A percentile compares a stretch with the other conserved stretches of the same genome.
Evolutionary conservation across 2,329 filamentous ascomycete species (phyloP).

Genomic region (Diplocarpon mali): DNA sequence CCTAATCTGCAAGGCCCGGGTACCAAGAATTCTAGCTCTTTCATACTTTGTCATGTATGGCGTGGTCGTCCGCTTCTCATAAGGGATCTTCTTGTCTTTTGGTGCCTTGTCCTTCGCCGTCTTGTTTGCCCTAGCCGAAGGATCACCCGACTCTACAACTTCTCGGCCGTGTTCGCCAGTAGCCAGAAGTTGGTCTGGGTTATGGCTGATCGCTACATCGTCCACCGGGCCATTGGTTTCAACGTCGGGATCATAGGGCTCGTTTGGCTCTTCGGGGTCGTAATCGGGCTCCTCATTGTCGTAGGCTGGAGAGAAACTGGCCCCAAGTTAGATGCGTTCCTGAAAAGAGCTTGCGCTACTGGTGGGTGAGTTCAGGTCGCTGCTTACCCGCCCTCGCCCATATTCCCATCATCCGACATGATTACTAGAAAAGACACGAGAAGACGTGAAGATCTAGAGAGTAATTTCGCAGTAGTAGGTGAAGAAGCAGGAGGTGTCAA

Average conservation of each 20-base stretch:
- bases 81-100: slow-evolving; percentile 81
- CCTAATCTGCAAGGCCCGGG: slow-evolving; percentile 92
- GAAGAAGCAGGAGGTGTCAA: background rate
- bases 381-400: slow-evolving; percentile 12
- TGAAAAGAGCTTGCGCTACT: background rate
- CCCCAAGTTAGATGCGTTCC: background rate
- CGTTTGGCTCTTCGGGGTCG: slow-evolving; percentile 39
- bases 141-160: slow-evolving; percentile 35
- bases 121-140: slow-evolving; percentile 45
- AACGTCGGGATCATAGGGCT: slow-evolving; percentile 42
- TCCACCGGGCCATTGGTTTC: slow-evolving; percentile 41
- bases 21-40: slow-evolving; percentile 83
- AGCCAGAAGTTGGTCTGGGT: slow-evolving; percentile 35
- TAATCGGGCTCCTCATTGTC: slow-evolving; percentile 57
- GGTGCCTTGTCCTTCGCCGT: slow-evolving; percentile 44
- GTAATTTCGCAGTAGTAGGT: background rate
- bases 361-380: background rate
- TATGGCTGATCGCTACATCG: slow-evolving; percentile 43
- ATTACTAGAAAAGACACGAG: background rate
- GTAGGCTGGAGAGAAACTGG: slow-evolving; percentile 31
- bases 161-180: slow-evolving; percentile 35
- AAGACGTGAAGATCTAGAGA: background rate
- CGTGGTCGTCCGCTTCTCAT: slow-evolving; percentile 80
- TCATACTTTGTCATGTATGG: slow-evolving; percentile 99
- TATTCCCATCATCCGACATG: slow-evolving; percentile 13